phyloP scores from a whole-genome alignment of 495 filamentous ascomycete genomes.

The Penicillium salamii region DNA sequence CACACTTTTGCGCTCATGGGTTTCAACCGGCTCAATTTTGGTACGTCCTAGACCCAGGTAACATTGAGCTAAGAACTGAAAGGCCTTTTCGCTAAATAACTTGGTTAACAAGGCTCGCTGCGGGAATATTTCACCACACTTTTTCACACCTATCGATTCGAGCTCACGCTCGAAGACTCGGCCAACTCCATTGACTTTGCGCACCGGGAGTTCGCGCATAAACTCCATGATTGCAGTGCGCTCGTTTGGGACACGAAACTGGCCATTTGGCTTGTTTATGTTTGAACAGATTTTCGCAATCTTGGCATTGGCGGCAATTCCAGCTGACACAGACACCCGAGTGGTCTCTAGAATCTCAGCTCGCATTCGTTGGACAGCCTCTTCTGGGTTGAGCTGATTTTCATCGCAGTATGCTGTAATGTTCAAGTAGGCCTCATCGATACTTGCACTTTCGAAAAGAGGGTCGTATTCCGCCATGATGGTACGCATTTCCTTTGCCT shows the following conservation, averaged over 20 bases:
- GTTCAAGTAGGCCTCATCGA: constrained; percentile 96
- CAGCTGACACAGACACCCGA: constrained; percentile 87
- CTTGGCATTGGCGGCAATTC: constrained; percentile 89
- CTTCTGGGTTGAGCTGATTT: constrained; percentile 64
- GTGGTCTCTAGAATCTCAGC: constrained; percentile 72
- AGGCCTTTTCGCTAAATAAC: constrained; percentile 89
- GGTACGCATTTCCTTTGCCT: constrained; percentile 82
- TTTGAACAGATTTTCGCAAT: constrained; percentile 95
- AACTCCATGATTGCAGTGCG: constrained; percentile 74
- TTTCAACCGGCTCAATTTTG: constrained; percentile 79
- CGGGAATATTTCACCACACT: constrained; percentile 82
- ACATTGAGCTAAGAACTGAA: constrained; percentile 77
- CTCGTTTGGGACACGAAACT: constrained; percentile 72
- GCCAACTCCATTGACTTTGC: constrained; percentile 92
- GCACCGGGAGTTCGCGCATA: constrained; percentile 75
- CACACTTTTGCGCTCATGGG: constrained; percentile 88
- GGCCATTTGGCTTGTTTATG: constrained; percentile 93
- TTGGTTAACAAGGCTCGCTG: constrained; percentile 68
- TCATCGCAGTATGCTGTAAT: constrained; percentile 82
- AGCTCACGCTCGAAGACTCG: constrained; percentile 93
- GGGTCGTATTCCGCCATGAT: constrained; percentile 84
- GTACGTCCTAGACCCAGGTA: constrained; percentile 90
- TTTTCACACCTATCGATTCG: constrained; percentile 79
- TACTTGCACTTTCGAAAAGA: constrained; percentile 86
- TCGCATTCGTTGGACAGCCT: constrained; percentile 73